A percentile compares a stretch with the other conserved stretches of the same genome.
Evolutionary conservation across 169 alveolate species (phyloP).

Genomic region (Cryptosporidium sp.): DNA sequence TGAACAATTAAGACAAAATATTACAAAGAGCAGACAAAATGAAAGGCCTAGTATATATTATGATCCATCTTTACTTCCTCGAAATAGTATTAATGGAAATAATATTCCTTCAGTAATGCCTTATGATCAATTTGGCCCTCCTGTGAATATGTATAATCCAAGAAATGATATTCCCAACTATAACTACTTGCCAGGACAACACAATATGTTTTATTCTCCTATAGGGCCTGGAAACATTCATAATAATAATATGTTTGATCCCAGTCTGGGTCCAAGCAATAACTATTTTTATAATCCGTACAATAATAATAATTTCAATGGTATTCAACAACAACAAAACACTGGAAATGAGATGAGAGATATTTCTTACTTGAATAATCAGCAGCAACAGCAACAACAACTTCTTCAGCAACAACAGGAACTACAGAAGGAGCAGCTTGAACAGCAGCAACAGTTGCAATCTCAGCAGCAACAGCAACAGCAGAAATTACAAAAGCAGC

Average conservation of each 20-base stretch:
- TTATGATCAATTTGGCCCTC: constrained; percentile 58
- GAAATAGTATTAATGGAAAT: not conserved
- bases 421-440: not conserved
- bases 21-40: constrained; percentile 16
- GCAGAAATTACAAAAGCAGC: not conserved
- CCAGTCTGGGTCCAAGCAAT: not conserved
- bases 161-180: not conserved
- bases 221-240: not conserved
- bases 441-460: constrained; percentile 10
- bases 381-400: constrained; percentile 11
- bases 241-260: constrained; percentile 11
- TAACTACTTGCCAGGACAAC: constrained; percentile 13
- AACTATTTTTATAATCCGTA: not conserved
- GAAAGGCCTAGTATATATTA: constrained; percentile 52
- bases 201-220: constrained; percentile 10
- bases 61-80: constrained; percentile 53
- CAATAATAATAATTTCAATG: not conserved
- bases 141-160: not conserved
- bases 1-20: constrained; percentile 53
- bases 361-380: constrained; percentile 5
- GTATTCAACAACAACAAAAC: not conserved
- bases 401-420: constrained; percentile 4
- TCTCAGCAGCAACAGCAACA: not conserved
- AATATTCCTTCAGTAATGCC: constrained; percentile 29
- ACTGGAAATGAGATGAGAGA: not conserved